These are phyloP conservation scores for Lactarius indigo DNA, from an alignment of 768 basidiomycete species.

Conservation along the genomic window DNA sequence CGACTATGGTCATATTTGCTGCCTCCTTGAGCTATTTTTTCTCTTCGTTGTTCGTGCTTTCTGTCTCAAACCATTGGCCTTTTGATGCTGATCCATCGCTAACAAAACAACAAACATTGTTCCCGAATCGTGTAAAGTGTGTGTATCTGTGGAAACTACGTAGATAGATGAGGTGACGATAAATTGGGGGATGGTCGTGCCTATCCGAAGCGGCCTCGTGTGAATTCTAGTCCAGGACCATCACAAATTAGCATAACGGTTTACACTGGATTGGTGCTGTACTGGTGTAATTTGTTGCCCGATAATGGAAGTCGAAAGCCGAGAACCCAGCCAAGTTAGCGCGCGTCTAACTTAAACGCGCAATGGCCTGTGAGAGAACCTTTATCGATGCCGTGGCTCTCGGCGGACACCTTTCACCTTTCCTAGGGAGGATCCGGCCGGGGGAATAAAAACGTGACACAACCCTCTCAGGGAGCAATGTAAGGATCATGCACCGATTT, in stretches of 20 bases:
- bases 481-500: not conserved
- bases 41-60: not conserved
- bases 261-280: constrained; percentile 9
- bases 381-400: not conserved
- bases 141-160: not conserved
- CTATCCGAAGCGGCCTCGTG: constrained; percentile 11
- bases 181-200: not conserved
- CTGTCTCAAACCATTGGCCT: not conserved
- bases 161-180: constrained; percentile 10
- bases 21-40: not conserved
- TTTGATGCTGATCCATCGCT: constrained; percentile 15
- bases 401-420: not conserved
- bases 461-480: not conserved
- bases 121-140: constrained; percentile 11
- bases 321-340: constrained; percentile 1
- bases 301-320: not conserved
- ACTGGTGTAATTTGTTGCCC: constrained; percentile 11
- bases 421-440: constrained; percentile 17
- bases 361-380: not conserved
- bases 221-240: constrained; percentile 10
- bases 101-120: not conserved
- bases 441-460: not conserved
- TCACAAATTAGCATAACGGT: constrained; percentile 7
- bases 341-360: constrained; percentile 3
- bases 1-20: constrained; percentile 16